Evolutionary conservation across 2,329 filamentous ascomycete genomes (phyloP), one percentile per base, ranked within the genome.

Genomic region (Xylariaceae sp.): DNA sequence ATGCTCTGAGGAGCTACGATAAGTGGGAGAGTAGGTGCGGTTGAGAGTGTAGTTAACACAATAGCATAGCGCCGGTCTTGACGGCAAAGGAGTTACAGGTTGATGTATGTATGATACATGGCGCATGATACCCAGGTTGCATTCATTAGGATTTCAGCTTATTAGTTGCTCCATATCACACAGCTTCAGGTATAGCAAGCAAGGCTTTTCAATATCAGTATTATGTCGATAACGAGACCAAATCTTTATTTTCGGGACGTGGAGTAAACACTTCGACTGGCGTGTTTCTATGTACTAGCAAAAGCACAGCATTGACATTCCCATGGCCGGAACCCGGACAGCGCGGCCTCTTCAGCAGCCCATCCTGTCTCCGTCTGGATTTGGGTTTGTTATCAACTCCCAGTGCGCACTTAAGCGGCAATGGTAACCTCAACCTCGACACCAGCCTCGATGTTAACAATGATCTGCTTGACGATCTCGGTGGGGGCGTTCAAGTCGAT

Each of bases 401-500:
- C 23, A 17, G 15, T 18, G 23, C 48, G 49, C 67, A 63, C 68
- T 81, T 89, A 91, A 76, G 90, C 89, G 75, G 90, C 90, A 75
- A 94, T 94, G 76, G 90, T 94, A 72, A 94, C 90, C 84, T 94
- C 90, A 71, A 94, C 90, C 84, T 94, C 90, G 75, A 94, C 90
- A 82, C 90, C 90, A 68, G 90, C 90, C 83, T 94, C 90, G 77
- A 94, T 94, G 83, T 94, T 95, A 84, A 94, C 89, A 77, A 94
- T 94, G 83, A 94, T 92, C 81, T 91, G 88, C 88, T 95, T 95
- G 82, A 95, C 90, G 69, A 93, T 88, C 87, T 99, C 94, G 74
- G 94, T 99, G 65, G 94, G 94, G 73, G 94, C 94, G 82, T 95
- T 92, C 69, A 99, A 84, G 80, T 96, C 92, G 76, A 97, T 97